Evolutionary conservation across 202 grass and related monocot species (phyloP), one percentile per base, ranked within the genome.

Genomic region (Brachypodium distachyon): DNA sequence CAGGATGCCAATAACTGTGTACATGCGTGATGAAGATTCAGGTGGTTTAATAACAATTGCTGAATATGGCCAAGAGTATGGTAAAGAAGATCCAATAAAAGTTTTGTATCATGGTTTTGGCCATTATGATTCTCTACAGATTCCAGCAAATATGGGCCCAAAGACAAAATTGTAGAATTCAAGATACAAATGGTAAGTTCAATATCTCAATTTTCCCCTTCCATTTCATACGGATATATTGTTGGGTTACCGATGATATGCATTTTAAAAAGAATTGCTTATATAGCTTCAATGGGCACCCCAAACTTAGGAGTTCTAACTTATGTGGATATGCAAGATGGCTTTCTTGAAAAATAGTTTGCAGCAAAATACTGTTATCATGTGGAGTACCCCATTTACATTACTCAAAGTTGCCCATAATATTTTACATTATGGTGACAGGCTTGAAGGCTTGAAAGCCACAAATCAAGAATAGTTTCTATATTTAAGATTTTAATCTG

Each of bases 1-100:
- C 54, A 98, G 91, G 81, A 92, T 95, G 96, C 91, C 96, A 26
- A 98, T 98, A 77, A 95, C 87, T 21, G 89, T 98, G 79, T 98
- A 92, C 77, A 98, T 98, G 91, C 74, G 17, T 38, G 96, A 95
- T 57, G 87, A 92, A 68, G 89, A 98, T 61, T 85, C 81, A 0
- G 87, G 87, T 41, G 96, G 96, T 78, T 71, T 98, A 31, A 98
- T 98, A 70, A 22, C 61, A 71, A 95, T 98, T 18, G 91, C 91
- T 11, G 96, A 98, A 81, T 98, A 98, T 80, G 96, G 91, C 44
- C 77, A 98, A 77, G 87, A 98, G 65, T 95, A 95, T 79, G 91
- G 87, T 18, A 87, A 90, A 81, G 85, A 87, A 36, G 69, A 95
- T 51, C 89, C 96, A 27, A 87, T 95, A 78, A 81, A 82, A 77